phyloP scores from a whole-genome alignment of 192 early-diverging fungal genomes.

The Coemansia sp. region DNA sequence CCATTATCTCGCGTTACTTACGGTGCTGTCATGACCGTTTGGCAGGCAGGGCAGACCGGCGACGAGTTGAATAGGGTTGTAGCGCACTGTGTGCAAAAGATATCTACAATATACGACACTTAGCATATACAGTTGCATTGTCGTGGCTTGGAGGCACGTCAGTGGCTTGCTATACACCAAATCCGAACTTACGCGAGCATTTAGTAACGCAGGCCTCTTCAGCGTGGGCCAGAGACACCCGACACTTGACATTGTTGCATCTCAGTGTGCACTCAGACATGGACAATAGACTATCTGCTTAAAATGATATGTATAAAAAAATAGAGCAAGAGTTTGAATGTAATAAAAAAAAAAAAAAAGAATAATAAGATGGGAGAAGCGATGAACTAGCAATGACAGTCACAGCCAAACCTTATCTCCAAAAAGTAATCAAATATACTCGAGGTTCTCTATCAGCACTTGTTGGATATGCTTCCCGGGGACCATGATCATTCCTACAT shows the following conservation, averaged over 20 bases:
- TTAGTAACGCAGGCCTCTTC: constrained; percentile 64
- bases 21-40: constrained; percentile 57
- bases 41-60: constrained; percentile 66
- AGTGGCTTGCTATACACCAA: neutral
- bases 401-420: neutral
- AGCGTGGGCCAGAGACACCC: constrained; percentile 34
- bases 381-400: neutral
- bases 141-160: neutral
- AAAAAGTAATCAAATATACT: constrained; percentile 31
- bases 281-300: neutral
- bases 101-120: constrained; percentile 45
- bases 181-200: constrained; percentile 62
- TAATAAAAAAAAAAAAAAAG: neutral
- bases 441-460: constrained; percentile 46
- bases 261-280: constrained; percentile 31
- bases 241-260: constrained; percentile 57
- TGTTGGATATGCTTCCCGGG: constrained; percentile 43
- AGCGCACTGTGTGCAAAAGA: constrained; percentile 70
- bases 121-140: neutral
- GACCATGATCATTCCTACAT: constrained; percentile 57
- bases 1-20: constrained; percentile 22
- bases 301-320: neutral
- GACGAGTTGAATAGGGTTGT: constrained; percentile 54
- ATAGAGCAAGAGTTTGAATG: neutral
- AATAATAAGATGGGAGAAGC: neutral